phyloP scores from a whole-genome alignment of 2,329 filamentous ascomycete genomes.

The Claviceps arundinis region DNA sequence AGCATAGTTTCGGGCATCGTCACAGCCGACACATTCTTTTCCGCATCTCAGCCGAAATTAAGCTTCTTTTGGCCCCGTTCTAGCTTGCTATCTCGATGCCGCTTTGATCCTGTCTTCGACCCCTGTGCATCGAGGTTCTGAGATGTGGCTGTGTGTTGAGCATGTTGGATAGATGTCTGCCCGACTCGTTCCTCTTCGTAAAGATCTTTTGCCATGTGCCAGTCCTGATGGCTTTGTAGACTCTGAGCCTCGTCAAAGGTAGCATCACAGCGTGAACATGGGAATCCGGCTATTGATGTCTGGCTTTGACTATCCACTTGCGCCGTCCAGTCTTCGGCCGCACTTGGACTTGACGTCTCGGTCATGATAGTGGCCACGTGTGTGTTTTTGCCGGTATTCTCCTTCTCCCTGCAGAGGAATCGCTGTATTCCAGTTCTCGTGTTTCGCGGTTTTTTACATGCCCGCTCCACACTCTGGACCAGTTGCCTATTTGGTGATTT shows the following conservation, averaged over 20 bases:
- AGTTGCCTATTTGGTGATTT: conserved; percentile 6
- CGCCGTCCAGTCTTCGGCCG: neutral
- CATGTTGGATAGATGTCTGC: conserved; percentile 29
- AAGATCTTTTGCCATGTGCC: conserved; percentile 85
- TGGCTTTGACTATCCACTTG: neutral
- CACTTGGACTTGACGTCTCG: neutral
- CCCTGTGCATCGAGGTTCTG: conserved; percentile 17
- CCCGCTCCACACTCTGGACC: conserved; percentile 5
- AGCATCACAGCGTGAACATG: conserved; percentile 54
- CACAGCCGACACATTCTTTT: neutral
- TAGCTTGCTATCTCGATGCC: conserved; percentile 24
- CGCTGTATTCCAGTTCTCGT: conserved; percentile 40
- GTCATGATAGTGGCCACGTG: neutral
- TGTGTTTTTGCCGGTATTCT: neutral
- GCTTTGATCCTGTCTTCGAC: conserved; percentile 26
- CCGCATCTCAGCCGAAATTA: conserved; percentile 39
- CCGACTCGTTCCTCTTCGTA: conserved; percentile 48
- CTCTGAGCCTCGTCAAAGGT: conserved; percentile 43
- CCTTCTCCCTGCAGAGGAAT: conserved; percentile 36
- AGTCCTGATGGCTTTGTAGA: conserved; percentile 71
- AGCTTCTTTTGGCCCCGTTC: conserved; percentile 49
- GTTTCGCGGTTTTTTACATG: conserved; percentile 20
- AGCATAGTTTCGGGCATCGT: neutral
- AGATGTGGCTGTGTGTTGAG: conserved; percentile 20
- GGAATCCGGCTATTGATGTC: conserved; percentile 12